Conservation (phyloP, 2,329 filamentous ascomycete species). For the Monascus ruber region DNA sequence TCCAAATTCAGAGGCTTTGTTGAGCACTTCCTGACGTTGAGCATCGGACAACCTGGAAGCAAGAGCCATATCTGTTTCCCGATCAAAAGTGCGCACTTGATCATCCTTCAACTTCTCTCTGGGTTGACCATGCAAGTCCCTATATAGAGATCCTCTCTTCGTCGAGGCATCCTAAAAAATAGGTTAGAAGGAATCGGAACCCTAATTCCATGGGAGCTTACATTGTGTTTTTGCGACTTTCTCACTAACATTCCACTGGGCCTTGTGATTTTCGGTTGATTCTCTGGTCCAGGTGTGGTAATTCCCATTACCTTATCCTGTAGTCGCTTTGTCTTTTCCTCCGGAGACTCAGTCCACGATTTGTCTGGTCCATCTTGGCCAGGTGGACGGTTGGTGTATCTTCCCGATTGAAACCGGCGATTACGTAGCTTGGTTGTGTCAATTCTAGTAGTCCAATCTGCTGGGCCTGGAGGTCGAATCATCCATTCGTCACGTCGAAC, state of each 20-base stretch:
- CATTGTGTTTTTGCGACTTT: slow-evolving; percentile 48
- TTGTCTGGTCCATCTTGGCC: slow-evolving; percentile 29
- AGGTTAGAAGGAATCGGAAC: not conserved
- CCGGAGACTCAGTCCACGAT: slow-evolving; percentile 85
- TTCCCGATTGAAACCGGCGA: slow-evolving; percentile 69
- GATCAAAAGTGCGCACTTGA: slow-evolving; percentile 78
- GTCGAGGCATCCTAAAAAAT: slow-evolving; percentile 26
- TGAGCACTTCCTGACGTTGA: slow-evolving; percentile 68
- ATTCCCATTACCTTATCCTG: slow-evolving; percentile 75
- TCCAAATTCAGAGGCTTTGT: slow-evolving; percentile 68
- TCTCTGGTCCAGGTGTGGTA: slow-evolving; percentile 15
- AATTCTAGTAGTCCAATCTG: slow-evolving; percentile 46
- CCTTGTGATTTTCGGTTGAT: slow-evolving; percentile 4
- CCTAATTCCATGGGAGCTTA: slow-evolving; percentile 23
- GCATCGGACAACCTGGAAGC: slow-evolving; percentile 59
- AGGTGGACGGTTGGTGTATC: slow-evolving; percentile 39
- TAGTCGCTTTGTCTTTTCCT: slow-evolving; percentile 71
- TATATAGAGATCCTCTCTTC: slow-evolving; percentile 34
- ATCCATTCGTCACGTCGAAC: slow-evolving; percentile 73
- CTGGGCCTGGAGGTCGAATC: slow-evolving; percentile 54
- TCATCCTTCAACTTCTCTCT: slow-evolving; percentile 65
- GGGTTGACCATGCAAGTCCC: slow-evolving; percentile 42
- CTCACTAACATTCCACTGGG: slow-evolving; percentile 33
- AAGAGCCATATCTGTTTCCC: slow-evolving; percentile 84
- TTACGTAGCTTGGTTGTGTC: slow-evolving; percentile 76